A percentile compares a stretch with the other conserved stretches of the same genome.
These are phyloP conservation scores for Elsinoe ampelina DNA, from an alignment of 2,329 filamentous ascomycete genomes.

Conservation along the genomic window DNA sequence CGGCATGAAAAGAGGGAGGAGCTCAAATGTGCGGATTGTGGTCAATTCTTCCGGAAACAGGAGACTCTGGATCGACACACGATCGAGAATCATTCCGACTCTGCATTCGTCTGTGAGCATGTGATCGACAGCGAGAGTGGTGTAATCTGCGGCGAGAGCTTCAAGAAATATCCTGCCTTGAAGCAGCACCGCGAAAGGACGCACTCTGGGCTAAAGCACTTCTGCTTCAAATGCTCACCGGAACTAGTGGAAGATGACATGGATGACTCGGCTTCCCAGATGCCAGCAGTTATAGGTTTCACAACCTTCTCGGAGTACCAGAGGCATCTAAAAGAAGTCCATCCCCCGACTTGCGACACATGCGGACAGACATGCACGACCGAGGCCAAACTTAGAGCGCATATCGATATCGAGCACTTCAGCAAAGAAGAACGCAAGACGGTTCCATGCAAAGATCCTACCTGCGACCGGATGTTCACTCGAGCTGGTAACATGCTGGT, in stretches of 20 bases:
- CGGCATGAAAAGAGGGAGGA: constrained; percentile 67
- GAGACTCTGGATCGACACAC: constrained; percentile 79
- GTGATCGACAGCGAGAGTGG: constrained; percentile 42
- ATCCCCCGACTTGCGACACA: constrained; percentile 62
- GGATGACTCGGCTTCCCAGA: constrained; percentile 23
- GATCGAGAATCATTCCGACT: constrained; percentile 61
- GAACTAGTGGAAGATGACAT: constrained; percentile 15
- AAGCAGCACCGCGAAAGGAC: constrained; percentile 60
- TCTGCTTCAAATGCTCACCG: constrained; percentile 62
- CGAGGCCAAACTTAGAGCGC: constrained; percentile 59
- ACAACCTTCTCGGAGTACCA: constrained; percentile 62
- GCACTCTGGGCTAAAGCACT: constrained; percentile 63
- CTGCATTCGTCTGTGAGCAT: constrained; percentile 61
- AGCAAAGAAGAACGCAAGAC: constrained; percentile 14
- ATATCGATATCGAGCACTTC: constrained; percentile 67
- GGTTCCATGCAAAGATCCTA: constrained; percentile 53
- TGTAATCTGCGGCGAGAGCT: constrained; percentile 55
- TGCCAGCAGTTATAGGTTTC: constrained; percentile 40
- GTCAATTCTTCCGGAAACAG: constrained; percentile 75
- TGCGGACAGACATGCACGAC: constrained; percentile 62
- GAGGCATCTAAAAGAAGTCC: constrained; percentile 61
- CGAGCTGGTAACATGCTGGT: constrained; percentile 73
- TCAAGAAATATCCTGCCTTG: constrained; percentile 63
- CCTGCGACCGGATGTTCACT: constrained; percentile 69
- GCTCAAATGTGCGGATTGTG: constrained; percentile 65